Evolutionary conservation across 371 early-diverging fungal species (phyloP).

Genomic region (Syncephalastrum racemosum): DNA sequence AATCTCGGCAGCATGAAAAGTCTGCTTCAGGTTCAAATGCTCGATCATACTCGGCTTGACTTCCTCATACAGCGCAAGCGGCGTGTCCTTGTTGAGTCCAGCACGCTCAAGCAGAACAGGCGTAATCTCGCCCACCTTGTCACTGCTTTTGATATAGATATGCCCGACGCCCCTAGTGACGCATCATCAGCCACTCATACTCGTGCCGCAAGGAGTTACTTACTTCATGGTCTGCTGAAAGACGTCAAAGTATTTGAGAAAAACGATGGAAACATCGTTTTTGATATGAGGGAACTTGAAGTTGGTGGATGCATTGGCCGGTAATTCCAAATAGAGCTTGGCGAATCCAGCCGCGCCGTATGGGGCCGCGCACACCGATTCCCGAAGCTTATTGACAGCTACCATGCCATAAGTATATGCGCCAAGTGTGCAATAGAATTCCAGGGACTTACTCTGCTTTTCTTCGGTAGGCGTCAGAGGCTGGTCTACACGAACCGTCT

Average conservation of each 20-base stretch:
- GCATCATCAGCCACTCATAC: slow-evolving; percentile 1
- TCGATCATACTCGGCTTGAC: slow-evolving; percentile 87
- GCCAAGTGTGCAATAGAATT: neutral
- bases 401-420: neutral
- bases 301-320: slow-evolving; percentile 22
- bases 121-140: slow-evolving; percentile 66
- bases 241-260: slow-evolving; percentile 86
- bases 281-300: slow-evolving; percentile 30
- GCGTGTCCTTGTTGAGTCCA: slow-evolving; percentile 55
- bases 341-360: slow-evolving; percentile 25
- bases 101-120: slow-evolving; percentile 57
- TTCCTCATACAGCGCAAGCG: slow-evolving; percentile 80
- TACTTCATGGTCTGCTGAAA: slow-evolving; percentile 60
- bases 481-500: slow-evolving; percentile 79
- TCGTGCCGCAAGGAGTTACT: slow-evolving; percentile 15
- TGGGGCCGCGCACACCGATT: slow-evolving; percentile 27
- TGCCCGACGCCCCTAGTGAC: slow-evolving; percentile 60
- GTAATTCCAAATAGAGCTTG: slow-evolving; percentile 38
- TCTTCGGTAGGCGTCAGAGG: slow-evolving; percentile 50
- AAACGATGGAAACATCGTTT: slow-evolving; percentile 58
- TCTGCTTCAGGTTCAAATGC: slow-evolving; percentile 55
- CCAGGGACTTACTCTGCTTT: slow-evolving; percentile 40
- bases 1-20: slow-evolving; percentile 72
- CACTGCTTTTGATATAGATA: slow-evolving; percentile 57
- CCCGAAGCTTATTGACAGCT: slow-evolving; percentile 27